Conservation (phyloP, 306 rosid species). For the Castanospermum australe region DNA sequence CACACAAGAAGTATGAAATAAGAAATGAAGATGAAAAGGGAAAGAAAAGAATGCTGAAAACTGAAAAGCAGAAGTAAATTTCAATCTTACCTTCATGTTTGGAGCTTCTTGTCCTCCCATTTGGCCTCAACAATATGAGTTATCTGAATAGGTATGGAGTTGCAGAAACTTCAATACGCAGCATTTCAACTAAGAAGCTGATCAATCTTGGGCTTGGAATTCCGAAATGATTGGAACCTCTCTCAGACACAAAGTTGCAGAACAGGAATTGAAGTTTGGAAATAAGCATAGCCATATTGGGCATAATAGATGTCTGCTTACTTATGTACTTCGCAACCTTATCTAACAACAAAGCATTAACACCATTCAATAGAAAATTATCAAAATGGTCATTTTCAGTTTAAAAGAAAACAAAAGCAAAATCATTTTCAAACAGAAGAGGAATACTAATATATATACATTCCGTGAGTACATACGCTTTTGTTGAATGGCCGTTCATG, state of each 20-base stretch:
- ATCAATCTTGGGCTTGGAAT: not conserved
- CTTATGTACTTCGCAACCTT: not conserved
- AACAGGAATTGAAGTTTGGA: not conserved
- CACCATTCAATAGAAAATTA: not conserved
- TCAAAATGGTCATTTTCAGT: not conserved
- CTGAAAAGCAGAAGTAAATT: not conserved
- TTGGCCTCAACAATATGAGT: not conserved
- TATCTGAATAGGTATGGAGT: not conserved
- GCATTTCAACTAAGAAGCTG: not conserved
- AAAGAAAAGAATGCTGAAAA: not conserved
- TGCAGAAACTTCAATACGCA: not conserved
- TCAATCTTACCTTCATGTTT: not conserved
- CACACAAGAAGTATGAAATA: not conserved
- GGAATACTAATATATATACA: not conserved
- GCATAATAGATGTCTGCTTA: not conserved
- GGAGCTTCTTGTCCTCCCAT: not conserved
- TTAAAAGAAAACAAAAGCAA: not conserved
- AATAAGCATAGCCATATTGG: not conserved
- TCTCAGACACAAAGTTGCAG: not conserved
- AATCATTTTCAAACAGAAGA: not conserved
- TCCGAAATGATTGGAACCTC: not conserved
- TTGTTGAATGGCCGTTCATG: too few species aligned
- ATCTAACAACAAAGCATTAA: not conserved
- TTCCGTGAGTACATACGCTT: too few species aligned
- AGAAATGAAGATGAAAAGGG: not conserved